Conservation (phyloP, 306 rosid genomes). For the Glycine soja region DNA sequence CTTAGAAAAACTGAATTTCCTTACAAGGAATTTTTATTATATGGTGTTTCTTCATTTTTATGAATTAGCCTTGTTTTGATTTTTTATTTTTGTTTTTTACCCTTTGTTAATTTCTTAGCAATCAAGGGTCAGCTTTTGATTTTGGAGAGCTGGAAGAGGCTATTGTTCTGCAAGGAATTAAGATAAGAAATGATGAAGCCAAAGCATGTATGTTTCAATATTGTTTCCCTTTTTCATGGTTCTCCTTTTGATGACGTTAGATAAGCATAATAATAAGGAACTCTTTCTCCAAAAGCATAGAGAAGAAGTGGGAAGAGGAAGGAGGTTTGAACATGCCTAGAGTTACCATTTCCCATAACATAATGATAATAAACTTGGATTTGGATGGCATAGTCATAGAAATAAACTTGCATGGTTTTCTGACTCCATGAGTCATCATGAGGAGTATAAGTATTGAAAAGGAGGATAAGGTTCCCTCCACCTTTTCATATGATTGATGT, state of each 20-base stretch:
- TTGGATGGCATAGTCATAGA: no score
- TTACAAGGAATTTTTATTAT: neutral
- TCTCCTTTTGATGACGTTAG: slow-evolving; percentile 54
- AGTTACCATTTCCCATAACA: slow-evolving; percentile 60
- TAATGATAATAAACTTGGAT: slow-evolving; percentile 54
- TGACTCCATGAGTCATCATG: slow-evolving; percentile 47
- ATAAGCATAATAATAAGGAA: slow-evolving; percentile 51
- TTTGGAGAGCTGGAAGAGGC: slow-evolving; percentile 98
- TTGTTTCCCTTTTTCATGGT: slow-evolving; percentile 27
- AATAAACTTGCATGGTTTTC: slow-evolving; percentile 66
- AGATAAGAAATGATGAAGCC: slow-evolving; percentile 79
- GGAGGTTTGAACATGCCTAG: slow-evolving; percentile 53
- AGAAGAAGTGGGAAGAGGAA: slow-evolving; percentile 22
- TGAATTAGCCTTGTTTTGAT: slow-evolving; percentile 23
- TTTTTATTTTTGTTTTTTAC: neutral
- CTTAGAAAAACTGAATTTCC: slow-evolving; percentile 34
- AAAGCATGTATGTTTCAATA: slow-evolving; percentile 63
- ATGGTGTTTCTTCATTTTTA: slow-evolving; percentile 31
- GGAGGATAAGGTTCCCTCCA: slow-evolving; percentile 64
- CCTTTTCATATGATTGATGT: slow-evolving; percentile 42
- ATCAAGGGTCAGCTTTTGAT: slow-evolving; percentile 80
- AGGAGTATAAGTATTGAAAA: slow-evolving; percentile 58
- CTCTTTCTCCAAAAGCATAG: slow-evolving; percentile 46
- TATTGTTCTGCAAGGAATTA: slow-evolving; percentile 76
- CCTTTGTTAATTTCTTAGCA: slow-evolving; percentile 46